Percentiles rank a stretch among this genome's conserved stretches.
phyloP scores from a whole-genome alignment of 176 grass and related monocot species.

The Oryza officinalis region DNA sequence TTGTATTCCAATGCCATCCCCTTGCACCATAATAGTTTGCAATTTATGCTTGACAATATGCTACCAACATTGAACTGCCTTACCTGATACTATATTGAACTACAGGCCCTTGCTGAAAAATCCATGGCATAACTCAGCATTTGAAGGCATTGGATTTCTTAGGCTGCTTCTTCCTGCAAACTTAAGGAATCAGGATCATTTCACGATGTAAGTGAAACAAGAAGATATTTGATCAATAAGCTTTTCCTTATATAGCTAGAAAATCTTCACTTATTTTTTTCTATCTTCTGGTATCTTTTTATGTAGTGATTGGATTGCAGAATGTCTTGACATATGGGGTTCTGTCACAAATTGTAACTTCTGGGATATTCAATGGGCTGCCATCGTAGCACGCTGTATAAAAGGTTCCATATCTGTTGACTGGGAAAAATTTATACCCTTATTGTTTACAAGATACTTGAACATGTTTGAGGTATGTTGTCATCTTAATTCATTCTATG shows the following conservation, averaged over 20 bases:
- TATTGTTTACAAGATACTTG: constrained; percentile 72
- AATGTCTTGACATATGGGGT: constrained; percentile 80
- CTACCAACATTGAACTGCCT: constrained; percentile 24
- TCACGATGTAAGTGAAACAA: constrained; percentile 62
- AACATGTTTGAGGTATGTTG: constrained; percentile 95
- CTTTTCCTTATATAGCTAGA: constrained; percentile 5
- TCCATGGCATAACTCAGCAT: constrained; percentile 95
- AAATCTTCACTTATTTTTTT: constrained; percentile 22
- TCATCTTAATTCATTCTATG: constrained; percentile 25
- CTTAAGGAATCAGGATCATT: constrained; percentile 71
- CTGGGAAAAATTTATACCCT: constrained; percentile 81
- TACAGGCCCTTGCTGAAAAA: constrained; percentile 80
- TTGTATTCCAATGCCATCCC: not conserved
- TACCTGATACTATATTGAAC: constrained; percentile 37
- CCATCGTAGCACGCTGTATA: constrained; percentile 83
- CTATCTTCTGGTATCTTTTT: constrained; percentile 32
- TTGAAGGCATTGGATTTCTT: constrained; percentile 97
- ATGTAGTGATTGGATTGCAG: constrained; percentile 74
- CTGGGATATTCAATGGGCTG: constrained; percentile 92
- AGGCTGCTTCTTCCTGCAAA: constrained; percentile 88
- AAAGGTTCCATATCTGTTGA: constrained; percentile 72
- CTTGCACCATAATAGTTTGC: constrained; percentile 13
- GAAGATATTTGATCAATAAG: constrained; percentile 28
- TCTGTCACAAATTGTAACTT: constrained; percentile 90
- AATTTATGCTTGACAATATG: constrained; percentile 31